These are phyloP conservation scores for Penicillium bovifimosum DNA, from an alignment of 495 filamentous ascomycete species.

Conservation along the genomic window DNA sequence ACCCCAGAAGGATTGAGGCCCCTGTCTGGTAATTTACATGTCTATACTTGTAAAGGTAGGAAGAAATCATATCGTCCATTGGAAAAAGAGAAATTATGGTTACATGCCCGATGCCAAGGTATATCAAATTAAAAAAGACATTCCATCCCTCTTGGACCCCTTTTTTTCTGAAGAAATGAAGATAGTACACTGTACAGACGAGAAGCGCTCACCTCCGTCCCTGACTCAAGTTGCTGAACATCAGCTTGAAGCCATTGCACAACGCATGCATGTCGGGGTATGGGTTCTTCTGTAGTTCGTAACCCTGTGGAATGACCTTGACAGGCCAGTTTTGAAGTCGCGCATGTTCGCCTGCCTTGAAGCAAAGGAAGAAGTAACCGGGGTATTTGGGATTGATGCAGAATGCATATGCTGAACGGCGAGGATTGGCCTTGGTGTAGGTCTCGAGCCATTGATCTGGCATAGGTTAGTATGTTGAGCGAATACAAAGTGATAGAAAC, in stretches of 20 bases:
- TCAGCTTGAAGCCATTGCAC: slow-evolving; percentile 79
- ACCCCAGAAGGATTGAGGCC: no score
- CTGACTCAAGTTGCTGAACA: slow-evolving; percentile 52
- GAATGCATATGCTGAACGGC: slow-evolving; percentile 87
- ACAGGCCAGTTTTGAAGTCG: slow-evolving; percentile 75
- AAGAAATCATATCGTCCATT: no score
- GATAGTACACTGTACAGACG: slow-evolving; percentile 28
- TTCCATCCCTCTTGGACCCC: slow-evolving; percentile 15
- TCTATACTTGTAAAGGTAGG: no score
- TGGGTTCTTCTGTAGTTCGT: slow-evolving; percentile 74
- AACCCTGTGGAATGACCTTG: slow-evolving; percentile 83
- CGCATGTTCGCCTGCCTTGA: slow-evolving; percentile 78
- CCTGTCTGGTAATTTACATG: no score
- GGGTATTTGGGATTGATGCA: slow-evolving; percentile 87
- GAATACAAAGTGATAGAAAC: neutral
- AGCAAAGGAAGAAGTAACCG: slow-evolving; percentile 92
- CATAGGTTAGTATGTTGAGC: slow-evolving; percentile 27
- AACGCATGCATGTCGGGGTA: slow-evolving; percentile 93
- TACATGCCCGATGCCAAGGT: slow-evolving; percentile 24
- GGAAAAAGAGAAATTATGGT: slow-evolving; percentile 8
- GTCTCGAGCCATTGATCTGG: slow-evolving; percentile 91
- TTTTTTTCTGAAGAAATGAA: slow-evolving; percentile 4
- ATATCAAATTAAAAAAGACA: slow-evolving; percentile 23
- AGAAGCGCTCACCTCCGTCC: slow-evolving; percentile 19
- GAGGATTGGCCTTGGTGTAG: slow-evolving; percentile 93